Evolutionary conservation across 805 yeast genomes (phyloP), one percentile per base, ranked within the genome.

Genomic region (Candida yuanshanica): DNA sequence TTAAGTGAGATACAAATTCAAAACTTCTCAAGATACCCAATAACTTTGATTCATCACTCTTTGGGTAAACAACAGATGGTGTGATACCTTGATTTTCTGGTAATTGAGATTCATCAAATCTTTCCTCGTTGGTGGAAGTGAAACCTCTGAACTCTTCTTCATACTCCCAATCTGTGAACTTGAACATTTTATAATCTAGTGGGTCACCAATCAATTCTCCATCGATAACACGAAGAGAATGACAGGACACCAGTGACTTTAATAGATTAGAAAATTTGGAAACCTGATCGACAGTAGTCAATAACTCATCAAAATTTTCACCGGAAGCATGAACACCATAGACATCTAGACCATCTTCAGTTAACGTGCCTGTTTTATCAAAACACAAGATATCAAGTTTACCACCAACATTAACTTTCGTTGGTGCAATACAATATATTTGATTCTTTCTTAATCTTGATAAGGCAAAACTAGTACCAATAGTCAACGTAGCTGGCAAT

Each of bases 331-430:
- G 81, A n/a, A 79, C 70, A 7, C 86, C 84, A 53, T 89, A 69
- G 3, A 93, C 86, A 59, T 91, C 98, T 27, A 93, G 69, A 0
- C 98, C 98, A 59, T 93, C 99, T 56, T 93, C 98, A 0, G 99
- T 93, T 48, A 93, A 68, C 0, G 99, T 93, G 3, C 99, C 99
- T 0, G 99, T 93, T 58, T 93, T 93, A 65, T 93, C 99, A 62
- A 93, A 93, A 55, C 96, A 89, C 56, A 88, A 70, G 4, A 86
- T 77, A 57, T 91, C 97, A 20, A 93, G 59, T 52, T 93, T 89
- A 9, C 99, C 99, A 26, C 96, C 96, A n/a, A 93, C 81, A 56
- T 93, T 93, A 36, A 95, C 93, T 45, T 96, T 74, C 2, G 93
- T 86, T 3, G 99, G 99, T 2, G 96, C 79, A 42, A 91, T 91